Evolutionary conservation across 257 asterid genomes (phyloP).

Genomic region (Salvia rosmarinus): DNA sequence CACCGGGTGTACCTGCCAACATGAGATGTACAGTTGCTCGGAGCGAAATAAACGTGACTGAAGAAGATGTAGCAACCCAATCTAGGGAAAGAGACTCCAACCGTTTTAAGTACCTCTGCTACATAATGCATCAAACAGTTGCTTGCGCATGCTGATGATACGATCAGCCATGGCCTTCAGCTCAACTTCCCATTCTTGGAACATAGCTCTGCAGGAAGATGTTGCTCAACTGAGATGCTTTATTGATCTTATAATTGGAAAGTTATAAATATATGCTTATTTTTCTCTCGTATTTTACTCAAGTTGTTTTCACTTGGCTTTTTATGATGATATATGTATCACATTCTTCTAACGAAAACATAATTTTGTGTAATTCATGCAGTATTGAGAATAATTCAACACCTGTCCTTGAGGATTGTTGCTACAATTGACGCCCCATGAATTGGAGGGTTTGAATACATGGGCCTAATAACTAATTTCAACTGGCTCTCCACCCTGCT

Average conservation of each 20-base stretch:
- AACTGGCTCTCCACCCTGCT: constrained; percentile 96
- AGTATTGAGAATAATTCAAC: constrained; percentile 1
- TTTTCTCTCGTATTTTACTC: background rate
- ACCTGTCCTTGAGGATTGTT: constrained; percentile 93
- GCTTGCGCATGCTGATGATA: constrained; percentile 90
- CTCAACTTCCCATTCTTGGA: constrained; percentile 86
- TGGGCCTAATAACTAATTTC: constrained; percentile 94
- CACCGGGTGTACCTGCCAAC: constrained; percentile 93
- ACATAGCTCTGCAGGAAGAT: constrained; percentile 68
- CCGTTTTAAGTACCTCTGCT: constrained; percentile 57
- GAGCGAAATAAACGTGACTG: background rate
- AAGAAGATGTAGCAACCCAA: background rate
- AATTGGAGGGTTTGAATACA: constrained; percentile 96
- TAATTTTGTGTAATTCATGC: background rate
- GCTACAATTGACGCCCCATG: constrained; percentile 98
- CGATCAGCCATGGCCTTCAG: constrained; percentile 99
- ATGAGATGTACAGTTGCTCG: constrained; percentile 8
- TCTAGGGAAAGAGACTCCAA: background rate
- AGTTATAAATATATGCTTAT: constrained; percentile 22
- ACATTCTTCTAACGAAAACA: constrained; percentile 5
- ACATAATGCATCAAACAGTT: constrained; percentile 78
- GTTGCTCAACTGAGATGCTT: background rate
- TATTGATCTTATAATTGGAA: background rate
- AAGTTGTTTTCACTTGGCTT: background rate
- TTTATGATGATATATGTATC: background rate